A percentile compares a stretch with the other conserved stretches of the same genome.
phyloP scores from a whole-genome alignment of 2,329 filamentous ascomycete species.

The Dactylellina cionopaga region DNA sequence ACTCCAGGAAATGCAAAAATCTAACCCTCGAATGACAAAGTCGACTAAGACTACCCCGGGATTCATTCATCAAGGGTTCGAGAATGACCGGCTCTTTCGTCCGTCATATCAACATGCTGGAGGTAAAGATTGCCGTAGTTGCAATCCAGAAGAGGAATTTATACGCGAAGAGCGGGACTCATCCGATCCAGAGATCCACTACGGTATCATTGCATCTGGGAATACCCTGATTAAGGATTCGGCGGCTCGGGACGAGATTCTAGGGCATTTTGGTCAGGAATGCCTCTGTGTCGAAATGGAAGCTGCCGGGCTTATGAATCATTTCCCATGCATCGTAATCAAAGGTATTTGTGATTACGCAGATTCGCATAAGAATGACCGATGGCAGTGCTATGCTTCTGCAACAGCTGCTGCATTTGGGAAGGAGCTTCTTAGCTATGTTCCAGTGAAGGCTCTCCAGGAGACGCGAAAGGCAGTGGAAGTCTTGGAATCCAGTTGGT shows the following conservation, averaged over 20 bases:
- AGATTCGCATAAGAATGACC: slow-evolving; percentile 57
- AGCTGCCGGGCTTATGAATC: too few species aligned
- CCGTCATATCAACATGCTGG: slow-evolving; percentile 13
- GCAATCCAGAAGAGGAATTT: slow-evolving; percentile 48
- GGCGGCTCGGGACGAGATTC: slow-evolving; percentile 49
- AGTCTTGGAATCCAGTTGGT: slow-evolving; percentile 16
- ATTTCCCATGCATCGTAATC: too few species aligned
- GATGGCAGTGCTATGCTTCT: slow-evolving; percentile 56
- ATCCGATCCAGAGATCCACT: slow-evolving; percentile 50
- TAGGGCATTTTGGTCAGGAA: slow-evolving; percentile 18
- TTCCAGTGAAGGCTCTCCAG: slow-evolving; percentile 10
- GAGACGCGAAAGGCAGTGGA: slow-evolving; percentile 7
- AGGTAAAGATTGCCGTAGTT: slow-evolving; percentile 44
- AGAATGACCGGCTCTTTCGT: slow-evolving; percentile 14
- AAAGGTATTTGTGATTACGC: slow-evolving; percentile 57
- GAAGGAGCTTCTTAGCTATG: slow-evolving; percentile 52
- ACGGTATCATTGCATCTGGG: slow-evolving; percentile 58
- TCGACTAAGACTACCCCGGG: slow-evolving; percentile 1
- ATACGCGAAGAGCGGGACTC: slow-evolving; percentile 8
- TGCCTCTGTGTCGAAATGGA: too few species aligned
- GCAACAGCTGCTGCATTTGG: slow-evolving; percentile 56
- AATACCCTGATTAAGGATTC: slow-evolving; percentile 56
- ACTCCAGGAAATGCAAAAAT: background rate
- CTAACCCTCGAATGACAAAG: slow-evolving; percentile 16
- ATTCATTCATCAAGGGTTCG: background rate